These are phyloP conservation scores for Ceratocystis lukuohia DNA, from an alignment of 2,329 filamentous ascomycete species.

Conservation along the genomic window DNA sequence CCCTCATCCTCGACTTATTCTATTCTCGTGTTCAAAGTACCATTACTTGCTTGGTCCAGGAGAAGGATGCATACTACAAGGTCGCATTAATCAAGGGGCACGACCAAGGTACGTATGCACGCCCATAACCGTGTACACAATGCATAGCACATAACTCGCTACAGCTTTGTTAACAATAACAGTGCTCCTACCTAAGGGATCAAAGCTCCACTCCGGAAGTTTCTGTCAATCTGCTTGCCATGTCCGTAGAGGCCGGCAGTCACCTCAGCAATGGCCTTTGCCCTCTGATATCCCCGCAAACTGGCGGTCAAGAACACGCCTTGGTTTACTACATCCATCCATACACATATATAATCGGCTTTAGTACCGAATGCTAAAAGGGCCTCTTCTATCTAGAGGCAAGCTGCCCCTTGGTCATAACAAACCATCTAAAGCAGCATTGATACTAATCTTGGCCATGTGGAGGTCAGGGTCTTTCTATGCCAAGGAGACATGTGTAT, in stretches of 20 bases:
- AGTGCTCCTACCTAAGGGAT: background rate
- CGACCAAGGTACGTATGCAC: background rate
- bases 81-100: slow-evolving; percentile 1
- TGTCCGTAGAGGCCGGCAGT: background rate
- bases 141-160: background rate
- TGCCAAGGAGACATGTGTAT: background rate
- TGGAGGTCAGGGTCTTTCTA: background rate
- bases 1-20: background rate
- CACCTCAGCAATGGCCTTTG: background rate
- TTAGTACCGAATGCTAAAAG: background rate
- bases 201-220: background rate
- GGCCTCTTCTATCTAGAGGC: background rate
- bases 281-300: background rate
- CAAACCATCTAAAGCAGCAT: background rate
- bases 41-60: slow-evolving; percentile 3
- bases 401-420: background rate
- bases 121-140: background rate
- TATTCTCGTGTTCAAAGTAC: slow-evolving; percentile 1
- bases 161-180: background rate
- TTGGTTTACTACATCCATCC: background rate
- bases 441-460: background rate
- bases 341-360: background rate
- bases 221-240: background rate
- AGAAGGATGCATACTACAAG: background rate
- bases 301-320: background rate